Evolutionary conservation across 2,329 filamentous ascomycete genomes (phyloP), one percentile per base, ranked within the genome.

Genomic region (Ramichloridium luteum): DNA sequence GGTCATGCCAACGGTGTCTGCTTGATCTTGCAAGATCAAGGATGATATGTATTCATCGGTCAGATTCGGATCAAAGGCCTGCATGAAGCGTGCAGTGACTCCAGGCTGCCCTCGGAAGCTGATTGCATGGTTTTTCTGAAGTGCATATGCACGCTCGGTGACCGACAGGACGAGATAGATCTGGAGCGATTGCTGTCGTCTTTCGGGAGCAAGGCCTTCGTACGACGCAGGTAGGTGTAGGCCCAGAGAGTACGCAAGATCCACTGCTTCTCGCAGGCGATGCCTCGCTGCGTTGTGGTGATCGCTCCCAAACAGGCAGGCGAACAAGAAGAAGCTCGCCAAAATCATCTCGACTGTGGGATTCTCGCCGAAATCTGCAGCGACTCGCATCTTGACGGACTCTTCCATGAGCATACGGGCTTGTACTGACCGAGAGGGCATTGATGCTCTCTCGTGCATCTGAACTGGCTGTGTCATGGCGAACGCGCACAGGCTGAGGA

Each of bases 381-480:
- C 55, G 26, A 57, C 57, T 14, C 59, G 53, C 57, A 62, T 61
- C 32, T 56, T 59, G 15, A 56, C 59, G 5, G 58, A 58, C 37
- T 61, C 59, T 14, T 58, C 44, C 47, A 62, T 57, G 41, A 62
- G 57, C 32, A 54, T 51, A 11, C 57, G 49, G 13, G 59, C 59
- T 37, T 62, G 59, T 40, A 50, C 22, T 9, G 46, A 44, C 13
- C 48, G 32, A 3, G 48, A 51, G 3, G 48, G 40, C 13, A 39
- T 44, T 0, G 46, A 44, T 3, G 41, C 40, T 12, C 54, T 49
- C 36, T 62, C 59, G 25, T 58, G 55, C 6, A 61, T 60, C 23
- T 61, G 58, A 14, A 62, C 59, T 1, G 59, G 59, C 37, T 62
- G 59, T 2, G 59, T 62, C 27, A 62, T 50, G 2, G 59, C 55